Evolutionary conservation across 768 basidiomycete genomes (phyloP), one percentile per base, ranked within the genome.

Genomic region (Hericium erinaceus): DNA sequence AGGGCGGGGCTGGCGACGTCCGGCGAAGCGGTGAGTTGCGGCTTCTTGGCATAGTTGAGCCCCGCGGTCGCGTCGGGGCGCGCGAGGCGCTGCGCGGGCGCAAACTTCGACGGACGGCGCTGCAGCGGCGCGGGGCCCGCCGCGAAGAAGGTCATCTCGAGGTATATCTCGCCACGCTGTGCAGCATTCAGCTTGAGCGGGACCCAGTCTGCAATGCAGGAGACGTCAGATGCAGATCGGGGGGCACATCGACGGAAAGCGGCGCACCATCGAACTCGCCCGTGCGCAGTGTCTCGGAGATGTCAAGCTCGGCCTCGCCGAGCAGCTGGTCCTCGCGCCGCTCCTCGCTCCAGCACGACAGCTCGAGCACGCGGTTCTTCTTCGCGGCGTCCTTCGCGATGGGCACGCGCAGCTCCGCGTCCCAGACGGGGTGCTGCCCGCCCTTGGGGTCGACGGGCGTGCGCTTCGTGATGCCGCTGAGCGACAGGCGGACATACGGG

Each of bases 391-490:
- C 79, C 64, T 81, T 83, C 63, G 80, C 68, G 50, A 98, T 76
- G 5, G 84, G 79, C 68, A 93, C 84, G 46, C 92, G 82, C 54
- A 95, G 69, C 69, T 97, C 93, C 38, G 83, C 83, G 67, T 97
- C 94, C 92, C 94, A 98, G 58, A 85, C 81, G 2, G 95, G 95
- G 70, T 91, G 88, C 67, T 98, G 95, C 0, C 95, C 95, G 2
- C 94, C 94, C 67, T 86, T 92, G 62, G 83, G 76, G 65, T 92
- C 87, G 58, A 84, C 78, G 55, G 80, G 75, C 0, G 92, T 93
- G 57, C 80, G 80, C 66, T 89, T 82, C 54, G 79, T 83, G 16
- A 74, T 73, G 40, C 83, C 82, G 69, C 75, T 71, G 58, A 94
- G 71, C 2, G 75, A 73, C 6, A 83, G 75, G 61, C 87, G 79